Evolutionary conservation across 345 rosid species (phyloP), one percentile per base, ranked within the genome.

Genomic region (Murraya koenigii): DNA sequence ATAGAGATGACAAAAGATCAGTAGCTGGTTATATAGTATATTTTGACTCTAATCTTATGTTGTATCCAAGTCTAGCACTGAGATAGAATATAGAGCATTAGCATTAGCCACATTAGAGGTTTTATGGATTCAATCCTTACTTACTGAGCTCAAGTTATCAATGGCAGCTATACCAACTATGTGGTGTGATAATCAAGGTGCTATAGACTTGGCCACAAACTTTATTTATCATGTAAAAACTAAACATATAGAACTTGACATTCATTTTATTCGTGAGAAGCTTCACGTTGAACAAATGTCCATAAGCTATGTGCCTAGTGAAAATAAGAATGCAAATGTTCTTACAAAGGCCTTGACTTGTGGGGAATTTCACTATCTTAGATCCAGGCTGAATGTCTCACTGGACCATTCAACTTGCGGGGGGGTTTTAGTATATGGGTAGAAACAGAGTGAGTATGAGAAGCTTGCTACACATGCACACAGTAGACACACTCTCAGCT

Each of bases 151-250:
- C 2, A 13, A 60, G 25, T 1, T 61, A n/a, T 11, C 2, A 1
- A 0, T 47, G 0, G 19, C 23, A 0, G 15, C 7, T 0, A n/a
- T 72, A 0, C 0, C 70, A 1, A 6, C 25, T 20, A 15, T 78
- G 1, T 62, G 9, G 7, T 78, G 71, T 62, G 77, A 78, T 17
- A 78, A 78, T 49, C 0, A 60, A 0, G 7, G 3, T 36, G 17
- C 10, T 0, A 47, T 19, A 3, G 71, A 52, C 1, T 47, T 78
- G 0, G n/a, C 17, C 2, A 2, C 20, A 0, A 71, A 78, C n/a
- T 72, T 35, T 1, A 2, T 30, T 1, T 30, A 30, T 30, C 32
- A 30, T 30, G 2, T 2, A 30, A 30, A 36, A 39, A 39, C 13
- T 39, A 39, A 39, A 9, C 71, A 67, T 0, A 67, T 67, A 0